These are phyloP conservation scores for Orbilia ellipsospora DNA, from an alignment of 2,329 filamentous ascomycete genomes.

Conservation along the genomic window DNA sequence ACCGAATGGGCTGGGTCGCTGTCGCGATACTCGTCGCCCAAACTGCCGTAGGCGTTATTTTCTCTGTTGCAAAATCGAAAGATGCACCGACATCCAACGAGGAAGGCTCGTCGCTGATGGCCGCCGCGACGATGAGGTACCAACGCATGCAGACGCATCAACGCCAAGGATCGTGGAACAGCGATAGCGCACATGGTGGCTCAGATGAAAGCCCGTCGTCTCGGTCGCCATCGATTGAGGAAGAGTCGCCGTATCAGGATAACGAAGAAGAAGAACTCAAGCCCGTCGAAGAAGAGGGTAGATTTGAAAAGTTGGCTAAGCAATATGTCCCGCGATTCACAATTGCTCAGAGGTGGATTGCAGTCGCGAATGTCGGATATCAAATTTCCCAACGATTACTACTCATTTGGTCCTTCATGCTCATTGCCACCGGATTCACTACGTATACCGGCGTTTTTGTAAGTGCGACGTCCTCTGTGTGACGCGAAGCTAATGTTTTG, in stretches of 20 bases:
- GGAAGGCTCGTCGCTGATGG: constrained; percentile 72
- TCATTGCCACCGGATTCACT: constrained; percentile 76
- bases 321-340: constrained; percentile 47
- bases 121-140: constrained; percentile 62
- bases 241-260: constrained; percentile 35
- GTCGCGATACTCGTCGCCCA: constrained; percentile 79
- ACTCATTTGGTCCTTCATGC: constrained; percentile 79
- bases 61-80: constrained; percentile 67
- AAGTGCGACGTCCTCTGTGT: constrained; percentile 63
- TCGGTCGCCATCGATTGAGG: constrained; percentile 45
- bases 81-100: constrained; percentile 59
- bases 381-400: constrained; percentile 79
- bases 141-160: constrained; percentile 42
- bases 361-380: constrained; percentile 70
- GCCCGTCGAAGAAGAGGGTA: constrained; percentile 29
- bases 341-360: constrained; percentile 37
- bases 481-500: no score
- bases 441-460: constrained; percentile 87
- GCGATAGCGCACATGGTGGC: constrained; percentile 52
- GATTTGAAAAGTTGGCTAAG: constrained; percentile 43
- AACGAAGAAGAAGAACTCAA: constrained; percentile 45
- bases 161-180: constrained; percentile 48
- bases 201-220: constrained; percentile 49
- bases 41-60: constrained; percentile 71
- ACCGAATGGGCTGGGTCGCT: constrained; percentile 85